Base-by-base conservation (phyloP, 306 rosid species). In the Sicyos edulis region DNA sequence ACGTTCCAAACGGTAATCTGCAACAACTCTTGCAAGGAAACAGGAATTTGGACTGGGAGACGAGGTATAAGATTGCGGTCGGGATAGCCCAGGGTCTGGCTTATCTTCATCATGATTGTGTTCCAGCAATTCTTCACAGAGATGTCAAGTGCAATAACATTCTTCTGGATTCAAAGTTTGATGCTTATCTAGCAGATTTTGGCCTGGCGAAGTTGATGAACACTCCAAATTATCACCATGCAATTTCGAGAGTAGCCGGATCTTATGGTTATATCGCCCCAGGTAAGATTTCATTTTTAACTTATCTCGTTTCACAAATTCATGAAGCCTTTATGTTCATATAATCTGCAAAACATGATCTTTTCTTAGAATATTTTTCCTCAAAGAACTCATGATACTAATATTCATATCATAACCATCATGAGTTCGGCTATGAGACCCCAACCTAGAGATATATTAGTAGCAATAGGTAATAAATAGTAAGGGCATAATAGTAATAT, bases 201-300 rank as follows among this genome's bases (percentile, higher is more conserved):
- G 99, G 99, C 34, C 92, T 95, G 0, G 99, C 97, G 7, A 95
- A 95, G 82, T 80, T 86, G 78, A 95, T 91, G 99, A 88, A 72
- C 76, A 82, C 97, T 20, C 92, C 92, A 64, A 89, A 54, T 67
- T 91, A 89, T 79, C 89, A 86, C 74, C 96, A 91, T 40, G 99
- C 96, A 54, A 91, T 89, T 88, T 95, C 99, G 29, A 86, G 97
- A 82, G 96, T 95, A 55, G 99, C 99, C 19, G 99, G 99, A 8
- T 95, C 99, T 15, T 95, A 95, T 54, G 99, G 99, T 59, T 95
- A 95, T 54, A 95, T 95, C 77, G 99, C 99, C 60, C 99, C 99
- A 80, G 99, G 99, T 82, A 87, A n/a, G 70, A 76, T 78, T 24
- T 14, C 45, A 53, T 61, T 71, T 70, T 47, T 6, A 51, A 76